Evolutionary conservation across 2,329 filamentous ascomycete genomes (phyloP).

Genomic region (Cladosporium sp.): DNA sequence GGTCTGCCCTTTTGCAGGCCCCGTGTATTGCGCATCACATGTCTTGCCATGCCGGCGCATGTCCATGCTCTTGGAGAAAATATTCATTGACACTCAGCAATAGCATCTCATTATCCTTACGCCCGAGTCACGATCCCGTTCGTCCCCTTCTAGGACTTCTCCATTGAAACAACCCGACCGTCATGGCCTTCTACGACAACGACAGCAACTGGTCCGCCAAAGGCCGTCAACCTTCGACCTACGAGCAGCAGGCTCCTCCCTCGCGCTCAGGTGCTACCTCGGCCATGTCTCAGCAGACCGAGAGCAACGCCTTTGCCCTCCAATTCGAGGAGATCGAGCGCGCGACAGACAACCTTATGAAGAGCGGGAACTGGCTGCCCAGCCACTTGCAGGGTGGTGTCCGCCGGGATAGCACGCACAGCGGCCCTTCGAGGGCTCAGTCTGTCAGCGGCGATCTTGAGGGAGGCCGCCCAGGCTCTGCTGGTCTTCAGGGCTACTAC

Average conservation of each 20-base stretch:
- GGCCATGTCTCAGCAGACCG: conserved; percentile 57
- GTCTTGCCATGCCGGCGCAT: conserved; percentile 7
- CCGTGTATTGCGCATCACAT: background rate
- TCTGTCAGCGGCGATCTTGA: conserved; percentile 77
- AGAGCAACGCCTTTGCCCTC: conserved; percentile 72
- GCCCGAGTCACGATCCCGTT: background rate
- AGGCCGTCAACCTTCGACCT: conserved; percentile 58
- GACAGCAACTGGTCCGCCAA: conserved; percentile 58
- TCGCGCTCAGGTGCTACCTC: conserved; percentile 73
- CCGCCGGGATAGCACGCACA: conserved; percentile 67
- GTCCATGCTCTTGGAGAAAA: background rate
- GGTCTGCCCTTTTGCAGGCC: background rate
- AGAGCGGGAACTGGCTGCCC: conserved; percentile 87
- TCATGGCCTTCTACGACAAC: conserved; percentile 66
- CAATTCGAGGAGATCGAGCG: conserved; percentile 97
- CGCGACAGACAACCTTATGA: conserved; percentile 90
- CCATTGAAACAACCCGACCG: background rate
- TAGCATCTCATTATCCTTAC: conserved; percentile 6
- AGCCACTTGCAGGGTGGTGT: conserved; percentile 33
- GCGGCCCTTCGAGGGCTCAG: conserved; percentile 65
- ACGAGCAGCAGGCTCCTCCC: conserved; percentile 69
- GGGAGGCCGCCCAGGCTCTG: conserved; percentile 66
- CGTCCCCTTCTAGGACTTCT: background rate
- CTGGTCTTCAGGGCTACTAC: conserved; percentile 89
- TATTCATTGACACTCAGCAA: background rate